These are phyloP conservation scores for Marchantia polymorpha DNA, from an alignment of 225 moss, liverwort and hornwort genomes.

Conservation along the genomic window DNA sequence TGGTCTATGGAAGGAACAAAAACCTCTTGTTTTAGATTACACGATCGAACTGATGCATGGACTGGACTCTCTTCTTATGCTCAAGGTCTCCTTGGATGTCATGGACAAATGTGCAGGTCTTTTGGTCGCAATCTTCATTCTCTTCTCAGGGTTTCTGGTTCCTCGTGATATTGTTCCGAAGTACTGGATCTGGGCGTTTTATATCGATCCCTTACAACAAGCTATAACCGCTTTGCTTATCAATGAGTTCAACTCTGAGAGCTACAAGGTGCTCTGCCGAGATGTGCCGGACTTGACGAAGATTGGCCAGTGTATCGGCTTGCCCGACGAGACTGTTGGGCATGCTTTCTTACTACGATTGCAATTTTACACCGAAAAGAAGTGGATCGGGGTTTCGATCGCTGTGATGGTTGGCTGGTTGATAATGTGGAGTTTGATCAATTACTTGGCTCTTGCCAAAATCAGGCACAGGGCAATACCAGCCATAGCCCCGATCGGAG, in stretches of 20 bases:
- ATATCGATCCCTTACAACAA: constrained; percentile 89
- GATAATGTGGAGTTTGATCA: constrained; percentile 57
- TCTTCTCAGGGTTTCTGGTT: constrained; percentile 91
- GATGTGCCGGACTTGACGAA: constrained; percentile 44
- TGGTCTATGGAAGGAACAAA: too few species aligned
- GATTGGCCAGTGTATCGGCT: constrained; percentile 65
- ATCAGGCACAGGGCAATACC: constrained; percentile 51
- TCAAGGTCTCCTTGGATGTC: too few species aligned
- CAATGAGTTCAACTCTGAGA: constrained; percentile 72
- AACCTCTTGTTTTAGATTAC: too few species aligned
- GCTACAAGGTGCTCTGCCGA: constrained; percentile 57
- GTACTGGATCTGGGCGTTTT: constrained; percentile 95
- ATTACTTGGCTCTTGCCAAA: constrained; percentile 54
- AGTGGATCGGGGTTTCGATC: constrained; percentile 77
- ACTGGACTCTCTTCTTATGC: too few species aligned
- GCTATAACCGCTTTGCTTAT: constrained; percentile 67
- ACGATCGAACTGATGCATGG: too few species aligned
- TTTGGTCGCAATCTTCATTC: constrained; percentile 62
- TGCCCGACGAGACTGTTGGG: constrained; percentile 60
- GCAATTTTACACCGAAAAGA: constrained; percentile 73
- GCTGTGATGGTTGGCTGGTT: constrained; percentile 75
- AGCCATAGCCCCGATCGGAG: constrained; percentile 47
- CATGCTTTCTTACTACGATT: constrained; percentile 74
- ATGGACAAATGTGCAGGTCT: constrained; percentile 56
- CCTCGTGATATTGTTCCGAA: constrained; percentile 64